Base-by-base conservation (phyloP, 2,329 filamentous ascomycete genomes). In the Phialophora verrucosa region DNA sequence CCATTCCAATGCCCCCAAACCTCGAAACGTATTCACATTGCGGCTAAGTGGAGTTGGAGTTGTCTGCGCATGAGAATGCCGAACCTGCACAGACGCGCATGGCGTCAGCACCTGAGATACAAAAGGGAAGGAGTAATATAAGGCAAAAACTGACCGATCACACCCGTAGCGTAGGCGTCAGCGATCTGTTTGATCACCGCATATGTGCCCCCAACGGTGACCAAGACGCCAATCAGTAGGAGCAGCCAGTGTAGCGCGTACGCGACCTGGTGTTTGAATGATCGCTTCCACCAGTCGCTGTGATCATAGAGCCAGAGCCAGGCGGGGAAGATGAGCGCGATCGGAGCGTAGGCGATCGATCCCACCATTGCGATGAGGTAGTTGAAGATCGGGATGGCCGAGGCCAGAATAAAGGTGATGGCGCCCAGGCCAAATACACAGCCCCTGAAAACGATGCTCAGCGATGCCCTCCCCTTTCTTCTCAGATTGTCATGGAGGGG, bases 301-400 rank as follows among this genome's bases (percentile, higher is more conserved):
- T 85, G 80, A 63, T 84, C 83, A 69, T 83, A 80, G 3, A 85
- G 69, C 84, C 84, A 86, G 2, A 86, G 67, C 76, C 78, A 82
- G 0, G 80, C 83, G 0, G 83, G 83, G 3, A 85, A 72, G 0
- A 76, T 76, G 20, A 86, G 77, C 1, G 81, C 82, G 55, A 86
- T 67, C 0, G 83, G 83, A 32, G 83, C 83, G 69, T 85, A 85
- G 50, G 81, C 83, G 12, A 86, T 64, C 29, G 78, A 80, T 3
- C 83, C 83, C 1, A 82, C 80, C 11, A 85, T 71, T 1, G 82
- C 80, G 20, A 85, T 69, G 23, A 85, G 70, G 70, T 82, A 85
- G 66, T 83, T 83, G 76, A 86, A 86, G 60, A 86, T 83, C 0
- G 84, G 84, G 35, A 86, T 83, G 0, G 81, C 82, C n/a, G 79